Conservation (phyloP, 371 early-diverging fungal genomes). For the Coemansia sp. region DNA sequence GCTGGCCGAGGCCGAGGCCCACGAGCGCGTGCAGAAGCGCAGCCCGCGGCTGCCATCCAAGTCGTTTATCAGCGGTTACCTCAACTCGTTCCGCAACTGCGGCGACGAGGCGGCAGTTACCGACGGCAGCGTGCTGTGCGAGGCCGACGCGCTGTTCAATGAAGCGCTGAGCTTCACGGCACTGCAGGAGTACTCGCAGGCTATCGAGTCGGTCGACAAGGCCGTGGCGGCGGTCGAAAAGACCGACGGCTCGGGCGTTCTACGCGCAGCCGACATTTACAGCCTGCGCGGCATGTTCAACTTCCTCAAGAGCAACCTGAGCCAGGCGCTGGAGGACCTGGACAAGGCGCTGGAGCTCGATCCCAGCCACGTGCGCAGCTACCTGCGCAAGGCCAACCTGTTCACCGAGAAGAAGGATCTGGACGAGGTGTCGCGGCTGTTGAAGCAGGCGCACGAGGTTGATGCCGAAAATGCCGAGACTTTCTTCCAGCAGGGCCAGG, state of each 20-base stretch:
- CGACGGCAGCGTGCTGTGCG: constrained; percentile 42
- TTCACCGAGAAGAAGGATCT: constrained; percentile 73
- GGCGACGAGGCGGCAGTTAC: constrained; percentile 53
- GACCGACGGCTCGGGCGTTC: constrained; percentile 54
- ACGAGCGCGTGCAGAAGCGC: constrained; percentile 63
- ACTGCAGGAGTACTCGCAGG: constrained; percentile 65
- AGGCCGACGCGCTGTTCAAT: constrained; percentile 52
- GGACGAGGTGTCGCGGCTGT: constrained; percentile 32
- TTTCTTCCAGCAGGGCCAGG: constrained; percentile 52
- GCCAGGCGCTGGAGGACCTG: constrained; percentile 70
- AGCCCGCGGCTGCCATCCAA: constrained; percentile 79
- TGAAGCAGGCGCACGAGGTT: constrained; percentile 31
- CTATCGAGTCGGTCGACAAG: constrained; percentile 66
- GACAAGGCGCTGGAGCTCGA: constrained; percentile 79
- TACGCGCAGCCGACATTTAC: constrained; percentile 64
- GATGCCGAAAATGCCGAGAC: constrained; percentile 49
- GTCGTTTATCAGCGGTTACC: constrained; percentile 87
- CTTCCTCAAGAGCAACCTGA: constrained; percentile 83
- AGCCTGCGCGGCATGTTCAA: constrained; percentile 86
- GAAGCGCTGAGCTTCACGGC: constrained; percentile 55
- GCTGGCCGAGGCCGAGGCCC: constrained; percentile 74
- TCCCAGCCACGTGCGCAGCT: constrained; percentile 75
- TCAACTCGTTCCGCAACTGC: constrained; percentile 80
- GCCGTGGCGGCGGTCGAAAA: constrained; percentile 60
- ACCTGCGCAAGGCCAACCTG: constrained; percentile 85